Evolutionary conservation across 1,284 basidiomycete species (phyloP).

Genomic region (Microbotryum scabiosae): DNA sequence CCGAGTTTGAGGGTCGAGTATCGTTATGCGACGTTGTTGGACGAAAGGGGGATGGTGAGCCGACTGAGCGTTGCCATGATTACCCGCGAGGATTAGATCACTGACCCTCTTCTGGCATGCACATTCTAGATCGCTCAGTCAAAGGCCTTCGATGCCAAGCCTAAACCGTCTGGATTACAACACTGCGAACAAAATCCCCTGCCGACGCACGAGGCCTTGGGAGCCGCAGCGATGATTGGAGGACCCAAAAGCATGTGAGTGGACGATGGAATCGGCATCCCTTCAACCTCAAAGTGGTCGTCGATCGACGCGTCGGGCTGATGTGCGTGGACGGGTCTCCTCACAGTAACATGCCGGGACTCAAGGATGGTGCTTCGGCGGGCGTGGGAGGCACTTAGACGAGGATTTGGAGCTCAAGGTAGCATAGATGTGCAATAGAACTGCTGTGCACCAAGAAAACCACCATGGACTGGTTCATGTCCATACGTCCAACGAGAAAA

Average conservation of each 20-base stretch:
- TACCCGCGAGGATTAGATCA: not conserved
- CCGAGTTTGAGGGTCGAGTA: conserved; percentile 82
- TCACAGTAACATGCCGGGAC: not conserved
- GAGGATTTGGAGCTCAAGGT: too few relatives aligned
- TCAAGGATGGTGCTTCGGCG: not conserved
- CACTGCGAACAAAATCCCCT: conserved; percentile 6
- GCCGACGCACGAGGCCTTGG: conserved; percentile 17
- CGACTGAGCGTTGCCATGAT: not conserved
- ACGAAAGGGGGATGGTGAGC: conserved; percentile 50
- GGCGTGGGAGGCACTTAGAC: too few relatives aligned
- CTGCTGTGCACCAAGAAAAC: too few relatives aligned
- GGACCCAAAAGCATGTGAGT: conserved; percentile 4
- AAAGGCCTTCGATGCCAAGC: not conserved
- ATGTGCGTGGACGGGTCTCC: not conserved
- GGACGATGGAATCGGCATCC: too few relatives aligned
- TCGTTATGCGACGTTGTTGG: conserved; percentile 77
- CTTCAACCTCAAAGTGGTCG: too few relatives aligned
- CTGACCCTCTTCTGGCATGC: too few relatives aligned
- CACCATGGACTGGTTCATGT: too few relatives aligned
- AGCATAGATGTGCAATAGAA: too few relatives aligned
- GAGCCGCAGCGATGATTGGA: conserved; percentile 24
- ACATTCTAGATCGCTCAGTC: not conserved
- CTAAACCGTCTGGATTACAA: not conserved
- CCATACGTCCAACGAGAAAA: too few relatives aligned
- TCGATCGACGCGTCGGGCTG: not conserved